These are phyloP conservation scores for Euphrasia arctica DNA, from an alignment of 305 asterid genomes.

Conservation along the genomic window DNA sequence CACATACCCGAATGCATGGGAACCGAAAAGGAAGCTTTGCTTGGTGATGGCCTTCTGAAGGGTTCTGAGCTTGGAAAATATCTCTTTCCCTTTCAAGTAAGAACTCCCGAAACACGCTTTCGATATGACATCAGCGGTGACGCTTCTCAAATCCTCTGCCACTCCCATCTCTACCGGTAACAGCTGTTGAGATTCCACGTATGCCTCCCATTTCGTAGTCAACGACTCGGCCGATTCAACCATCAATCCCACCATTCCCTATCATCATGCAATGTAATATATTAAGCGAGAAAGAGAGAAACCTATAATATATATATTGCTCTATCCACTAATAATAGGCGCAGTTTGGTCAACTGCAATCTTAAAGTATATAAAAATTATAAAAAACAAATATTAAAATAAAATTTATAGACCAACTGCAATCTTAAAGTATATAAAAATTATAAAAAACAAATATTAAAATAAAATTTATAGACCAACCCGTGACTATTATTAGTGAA, in stretches of 20 bases:
- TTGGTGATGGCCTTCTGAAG: constrained; percentile 59
- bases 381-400: no score
- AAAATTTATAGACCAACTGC: no score
- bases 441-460: no score
- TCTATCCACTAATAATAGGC: no score
- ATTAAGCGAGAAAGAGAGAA: not conserved
- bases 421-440: no score
- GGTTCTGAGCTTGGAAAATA: constrained; percentile 75
- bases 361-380: no score
- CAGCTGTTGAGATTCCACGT: constrained; percentile 31
- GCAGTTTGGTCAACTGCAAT: no score
- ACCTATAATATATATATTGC: no score
- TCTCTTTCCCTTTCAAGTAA: constrained; percentile 56
- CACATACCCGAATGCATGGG: constrained; percentile 48
- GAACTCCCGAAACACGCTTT: constrained; percentile 88
- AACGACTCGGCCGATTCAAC: constrained; percentile 53
- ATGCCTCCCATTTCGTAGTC: constrained; percentile 51
- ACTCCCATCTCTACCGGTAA: constrained; percentile 51
- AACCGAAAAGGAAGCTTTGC: constrained; percentile 57
- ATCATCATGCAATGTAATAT: constrained; percentile 2
- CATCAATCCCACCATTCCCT: constrained; percentile 82
- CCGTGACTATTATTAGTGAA: no score
- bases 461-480: no score
- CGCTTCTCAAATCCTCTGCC: constrained; percentile 62
- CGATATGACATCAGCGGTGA: constrained; percentile 80